phyloP scores from a whole-genome alignment of 2,329 filamentous ascomycete species.

The Trichoderma guizhouense region DNA sequence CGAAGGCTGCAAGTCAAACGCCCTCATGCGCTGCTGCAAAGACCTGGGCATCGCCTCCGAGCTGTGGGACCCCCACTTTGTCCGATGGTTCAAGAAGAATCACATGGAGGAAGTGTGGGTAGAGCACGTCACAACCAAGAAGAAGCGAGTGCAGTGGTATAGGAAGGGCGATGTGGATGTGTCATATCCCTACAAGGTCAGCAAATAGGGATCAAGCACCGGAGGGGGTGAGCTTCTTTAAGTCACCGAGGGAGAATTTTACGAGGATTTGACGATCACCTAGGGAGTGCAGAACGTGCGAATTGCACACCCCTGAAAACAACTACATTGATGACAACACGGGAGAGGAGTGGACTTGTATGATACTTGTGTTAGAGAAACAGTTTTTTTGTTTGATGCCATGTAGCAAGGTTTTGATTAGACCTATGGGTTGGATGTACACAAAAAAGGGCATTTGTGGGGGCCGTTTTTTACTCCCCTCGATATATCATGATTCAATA shows the following conservation, averaged over 20 bases:
- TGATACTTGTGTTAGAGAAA: conserved; percentile 4
- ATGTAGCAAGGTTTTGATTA: neutral
- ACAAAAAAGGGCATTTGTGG: neutral
- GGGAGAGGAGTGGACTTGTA: conserved; percentile 17
- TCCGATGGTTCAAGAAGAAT: conserved; percentile 74
- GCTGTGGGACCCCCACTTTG: conserved; percentile 92
- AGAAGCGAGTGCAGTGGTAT: conserved; percentile 82
- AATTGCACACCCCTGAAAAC: neutral
- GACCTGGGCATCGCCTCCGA: conserved; percentile 92
- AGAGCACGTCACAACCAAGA: conserved; percentile 83
- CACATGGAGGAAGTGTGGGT: conserved; percentile 80
- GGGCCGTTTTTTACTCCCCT: conserved; percentile 10
- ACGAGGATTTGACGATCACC: neutral
- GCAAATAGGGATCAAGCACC: conserved; percentile 19
- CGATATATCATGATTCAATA: conserved; percentile 1
- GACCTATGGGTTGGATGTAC: neutral
- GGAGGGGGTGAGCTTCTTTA: neutral
- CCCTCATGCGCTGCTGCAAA: conserved; percentile 97
- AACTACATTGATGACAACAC: neutral
- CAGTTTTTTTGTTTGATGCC: neutral
- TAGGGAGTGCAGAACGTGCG: neutral
- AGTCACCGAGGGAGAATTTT: neutral
- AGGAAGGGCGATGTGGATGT: conserved; percentile 74
- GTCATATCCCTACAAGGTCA: conserved; percentile 55
- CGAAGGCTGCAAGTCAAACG: conserved; percentile 97